These are phyloP conservation scores for Monilinia fructicola DNA, from an alignment of 2,329 filamentous ascomycete species.

Conservation along the genomic window DNA sequence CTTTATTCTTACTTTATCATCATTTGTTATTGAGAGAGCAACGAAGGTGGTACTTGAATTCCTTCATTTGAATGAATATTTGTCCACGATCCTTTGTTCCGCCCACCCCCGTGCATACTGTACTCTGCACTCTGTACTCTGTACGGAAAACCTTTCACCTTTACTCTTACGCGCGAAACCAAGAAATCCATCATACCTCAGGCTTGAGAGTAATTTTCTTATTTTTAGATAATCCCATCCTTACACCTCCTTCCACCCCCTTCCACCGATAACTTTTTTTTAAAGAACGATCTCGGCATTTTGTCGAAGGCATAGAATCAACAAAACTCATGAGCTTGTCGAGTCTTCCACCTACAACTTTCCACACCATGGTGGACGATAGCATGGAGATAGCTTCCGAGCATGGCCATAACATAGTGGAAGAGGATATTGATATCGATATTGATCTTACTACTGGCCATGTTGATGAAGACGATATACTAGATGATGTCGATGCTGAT, in stretches of 20 bases:
- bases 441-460: constrained; percentile 50
- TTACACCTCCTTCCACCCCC: not conserved
- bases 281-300: not conserved
- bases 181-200: constrained; percentile 3
- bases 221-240: no score
- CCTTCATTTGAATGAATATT: not conserved
- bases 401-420: constrained; percentile 42
- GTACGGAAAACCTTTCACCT: constrained; percentile 14
- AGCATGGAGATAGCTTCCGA: constrained; percentile 57
- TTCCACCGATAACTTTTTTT: not conserved
- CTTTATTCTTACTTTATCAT: not conserved
- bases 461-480: constrained; percentile 55
- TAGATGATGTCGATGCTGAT: constrained; percentile 49
- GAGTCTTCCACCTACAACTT: constrained; percentile 12
- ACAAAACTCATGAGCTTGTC: constrained; percentile 19
- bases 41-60: not conserved
- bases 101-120: not conserved
- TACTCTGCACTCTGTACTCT: no score
- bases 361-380: constrained; percentile 43
- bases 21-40: not conserved
- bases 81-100: not conserved
- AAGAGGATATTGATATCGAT: constrained; percentile 59
- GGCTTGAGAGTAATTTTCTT: not conserved
- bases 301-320: not conserved
- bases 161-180: constrained; percentile 3